These are phyloP conservation scores for Gynochthodes officinalis DNA, from an alignment of 257 asterid genomes.

Conservation along the genomic window DNA sequence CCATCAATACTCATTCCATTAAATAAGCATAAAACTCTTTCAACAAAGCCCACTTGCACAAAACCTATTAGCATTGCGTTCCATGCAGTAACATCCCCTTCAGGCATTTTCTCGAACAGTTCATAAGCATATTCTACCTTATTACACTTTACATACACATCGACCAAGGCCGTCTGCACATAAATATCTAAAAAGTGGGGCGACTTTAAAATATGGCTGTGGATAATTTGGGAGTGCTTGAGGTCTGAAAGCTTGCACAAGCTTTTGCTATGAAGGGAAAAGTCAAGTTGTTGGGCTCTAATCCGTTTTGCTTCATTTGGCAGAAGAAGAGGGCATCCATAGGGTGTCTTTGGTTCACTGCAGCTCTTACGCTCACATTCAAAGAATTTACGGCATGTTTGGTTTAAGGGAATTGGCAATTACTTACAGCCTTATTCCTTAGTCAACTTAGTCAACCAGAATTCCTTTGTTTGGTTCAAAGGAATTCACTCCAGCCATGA, in stretches of 20 bases:
- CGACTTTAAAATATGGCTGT: conserved; percentile 40
- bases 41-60: conserved; percentile 32
- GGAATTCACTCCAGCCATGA: too few species aligned
- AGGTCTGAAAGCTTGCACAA: conserved; percentile 45
- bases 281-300: too few species aligned
- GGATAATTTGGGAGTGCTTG: conserved; percentile 36
- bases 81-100: conserved; percentile 64
- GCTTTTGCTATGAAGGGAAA: conserved; percentile 68
- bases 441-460: too few species aligned
- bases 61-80: conserved; percentile 51
- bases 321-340: too few species aligned
- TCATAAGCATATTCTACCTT: conserved; percentile 32
- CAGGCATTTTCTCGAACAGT: conserved; percentile 66
- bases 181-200: conserved; percentile 41
- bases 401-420: too few species aligned
- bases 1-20: conserved; percentile 43
- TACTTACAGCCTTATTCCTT: too few species aligned
- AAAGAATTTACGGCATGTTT: too few species aligned
- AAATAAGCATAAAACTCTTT: conserved; percentile 33
- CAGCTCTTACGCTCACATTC: too few species aligned
- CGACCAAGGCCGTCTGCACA: conserved; percentile 58
- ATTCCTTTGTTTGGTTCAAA: too few species aligned
- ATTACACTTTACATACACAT: conserved; percentile 56
- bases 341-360: too few species aligned
- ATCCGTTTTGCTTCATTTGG: too few species aligned